These are phyloP conservation scores for Tetrahymena elliotti DNA, from an alignment of 73 alveolate species.

Conservation along the genomic window DNA sequence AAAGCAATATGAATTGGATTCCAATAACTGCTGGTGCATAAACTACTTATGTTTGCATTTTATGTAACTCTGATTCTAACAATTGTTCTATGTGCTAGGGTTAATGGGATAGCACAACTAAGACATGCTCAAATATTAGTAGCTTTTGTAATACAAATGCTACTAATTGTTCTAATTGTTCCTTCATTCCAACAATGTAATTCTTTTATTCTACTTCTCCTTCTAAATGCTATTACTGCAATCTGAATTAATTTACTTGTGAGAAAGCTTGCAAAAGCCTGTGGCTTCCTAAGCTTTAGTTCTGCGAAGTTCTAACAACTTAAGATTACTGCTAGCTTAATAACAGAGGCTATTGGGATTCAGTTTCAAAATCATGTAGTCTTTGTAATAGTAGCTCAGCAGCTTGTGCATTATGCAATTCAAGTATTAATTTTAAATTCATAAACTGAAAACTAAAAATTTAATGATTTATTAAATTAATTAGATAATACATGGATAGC, in stretches of 20 bases:
- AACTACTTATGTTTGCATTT: neutral
- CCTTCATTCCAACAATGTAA: neutral
- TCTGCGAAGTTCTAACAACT: neutral
- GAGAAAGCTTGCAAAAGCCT: neutral
- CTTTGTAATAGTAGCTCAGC: neutral
- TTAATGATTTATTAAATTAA: neutral
- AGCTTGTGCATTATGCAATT: neutral
- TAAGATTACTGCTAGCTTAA: neutral
- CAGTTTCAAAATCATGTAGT: neutral
- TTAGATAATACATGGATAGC: neutral
- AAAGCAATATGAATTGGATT: neutral
- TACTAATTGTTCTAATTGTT: neutral
- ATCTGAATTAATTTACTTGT: neutral
- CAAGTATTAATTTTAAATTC: neutral
- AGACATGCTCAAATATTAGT: neutral
- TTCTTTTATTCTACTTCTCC: neutral
- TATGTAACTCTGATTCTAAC: neutral
- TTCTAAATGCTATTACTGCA: neutral
- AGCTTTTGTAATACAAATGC: neutral
- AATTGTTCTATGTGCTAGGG: neutral
- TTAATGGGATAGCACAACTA: neutral
- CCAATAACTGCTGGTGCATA: neutral
- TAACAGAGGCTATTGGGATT: neutral
- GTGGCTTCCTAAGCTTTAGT: neutral
- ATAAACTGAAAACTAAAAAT: neutral